Percentiles rank a stretch among this genome's conserved stretches.
These are phyloP conservation scores for Cucumis cinereus DNA, from an alignment of 306 rosid genomes.

Conservation along the genomic window DNA sequence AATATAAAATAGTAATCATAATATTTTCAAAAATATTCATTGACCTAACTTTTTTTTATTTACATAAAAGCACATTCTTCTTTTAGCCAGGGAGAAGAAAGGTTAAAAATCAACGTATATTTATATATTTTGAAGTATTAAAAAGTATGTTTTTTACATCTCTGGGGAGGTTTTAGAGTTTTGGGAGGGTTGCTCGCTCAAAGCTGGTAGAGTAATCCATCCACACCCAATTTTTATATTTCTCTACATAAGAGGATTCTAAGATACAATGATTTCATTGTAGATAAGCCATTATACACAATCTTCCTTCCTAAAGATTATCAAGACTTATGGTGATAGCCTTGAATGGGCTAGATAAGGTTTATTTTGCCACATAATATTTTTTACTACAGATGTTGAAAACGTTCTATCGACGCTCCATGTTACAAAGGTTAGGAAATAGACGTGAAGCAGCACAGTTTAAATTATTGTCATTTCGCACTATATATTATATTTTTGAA, in stretches of 20 bases:
- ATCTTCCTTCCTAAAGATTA: not conserved
- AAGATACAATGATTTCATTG: not conserved
- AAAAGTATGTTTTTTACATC: too few relatives aligned
- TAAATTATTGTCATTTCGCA: not conserved
- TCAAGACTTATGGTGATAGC: not conserved
- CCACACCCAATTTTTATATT: too few relatives aligned
- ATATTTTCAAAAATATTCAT: not conserved
- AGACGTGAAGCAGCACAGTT: not conserved
- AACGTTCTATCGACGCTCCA: not conserved
- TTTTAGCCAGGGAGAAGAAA: not conserved
- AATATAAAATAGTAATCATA: not conserved
- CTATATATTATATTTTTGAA: not conserved
- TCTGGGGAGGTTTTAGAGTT: too few relatives aligned
- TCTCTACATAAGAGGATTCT: not conserved
- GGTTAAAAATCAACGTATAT: not conserved
- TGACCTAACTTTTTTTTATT: not conserved
- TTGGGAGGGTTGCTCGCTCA: too few relatives aligned
- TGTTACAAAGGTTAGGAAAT: not conserved
- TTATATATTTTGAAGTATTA: not conserved
- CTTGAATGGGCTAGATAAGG: not conserved
- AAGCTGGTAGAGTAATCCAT: too few relatives aligned
- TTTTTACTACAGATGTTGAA: not conserved
- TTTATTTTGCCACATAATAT: not conserved
- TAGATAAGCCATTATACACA: not conserved
- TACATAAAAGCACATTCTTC: not conserved